Evolutionary conservation across 371 early-diverging fungal species (phyloP).

Genomic region (Saksenaea vasiformis): DNA sequence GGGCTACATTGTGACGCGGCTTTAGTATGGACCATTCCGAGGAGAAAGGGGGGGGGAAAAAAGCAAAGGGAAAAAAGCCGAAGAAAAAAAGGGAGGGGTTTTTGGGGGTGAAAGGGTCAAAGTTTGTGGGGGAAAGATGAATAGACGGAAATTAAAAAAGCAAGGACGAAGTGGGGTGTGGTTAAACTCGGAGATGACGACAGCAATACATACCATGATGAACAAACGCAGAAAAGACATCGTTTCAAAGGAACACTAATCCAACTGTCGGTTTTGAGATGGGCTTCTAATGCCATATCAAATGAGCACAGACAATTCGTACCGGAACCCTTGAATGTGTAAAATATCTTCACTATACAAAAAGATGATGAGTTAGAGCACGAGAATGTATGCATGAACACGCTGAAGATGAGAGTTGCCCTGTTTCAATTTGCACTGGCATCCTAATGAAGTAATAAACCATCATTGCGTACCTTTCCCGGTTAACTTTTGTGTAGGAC

Average conservation of each 20-base stretch:
- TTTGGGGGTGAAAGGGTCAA: not conserved
- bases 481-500: conserved; percentile 12
- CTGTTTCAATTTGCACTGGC: conserved; percentile 7
- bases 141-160: conserved; percentile 8
- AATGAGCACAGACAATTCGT: conserved; percentile 38
- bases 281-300: conserved; percentile 19
- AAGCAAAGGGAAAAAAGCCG: not conserved
- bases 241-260: conserved; percentile 28
- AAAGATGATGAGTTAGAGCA: not conserved
- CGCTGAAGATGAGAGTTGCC: not conserved
- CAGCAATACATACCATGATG: conserved; percentile 32
- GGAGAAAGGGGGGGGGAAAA: not conserved
- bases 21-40: not conserved
- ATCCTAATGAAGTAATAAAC: conserved; percentile 14
- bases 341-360: conserved; percentile 36
- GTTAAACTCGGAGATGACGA: not conserved
- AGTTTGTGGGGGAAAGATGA: not conserved
- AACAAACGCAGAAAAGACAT: conserved; percentile 33
- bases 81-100: not conserved
- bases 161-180: conserved; percentile 1
- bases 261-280: conserved; percentile 24
- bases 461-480: conserved; percentile 16
- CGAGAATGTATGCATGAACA: conserved; percentile 2
- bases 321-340: conserved; percentile 38
- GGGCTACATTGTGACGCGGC: conserved; percentile 20